These are phyloP conservation scores for Spizellomyces punctatus DNA, from an alignment of 192 early-diverging fungal species.

Conservation along the genomic window DNA sequence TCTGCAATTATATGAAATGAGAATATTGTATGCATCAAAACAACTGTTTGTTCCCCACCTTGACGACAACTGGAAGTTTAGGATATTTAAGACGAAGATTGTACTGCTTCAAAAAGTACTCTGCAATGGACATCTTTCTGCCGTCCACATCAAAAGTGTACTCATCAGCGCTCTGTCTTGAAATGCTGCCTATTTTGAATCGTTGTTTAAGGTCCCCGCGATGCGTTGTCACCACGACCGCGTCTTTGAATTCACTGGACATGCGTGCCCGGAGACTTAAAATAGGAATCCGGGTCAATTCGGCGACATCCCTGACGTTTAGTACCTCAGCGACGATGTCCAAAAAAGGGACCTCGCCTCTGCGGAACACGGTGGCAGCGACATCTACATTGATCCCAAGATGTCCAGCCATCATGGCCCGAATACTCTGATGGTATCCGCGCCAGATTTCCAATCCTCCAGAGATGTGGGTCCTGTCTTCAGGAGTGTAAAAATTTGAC, in stretches of 20 bases:
- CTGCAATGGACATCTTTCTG: slow-evolving; percentile 16
- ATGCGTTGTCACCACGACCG: slow-evolving; percentile 37
- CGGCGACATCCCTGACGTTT: slow-evolving; percentile 33
- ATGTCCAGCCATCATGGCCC: slow-evolving; percentile 48
- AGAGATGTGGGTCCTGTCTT: slow-evolving; percentile 27
- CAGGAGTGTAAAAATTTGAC: slow-evolving; percentile 37
- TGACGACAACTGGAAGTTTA: slow-evolving; percentile 69
- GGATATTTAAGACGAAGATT: slow-evolving; percentile 67
- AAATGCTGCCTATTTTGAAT: slow-evolving; percentile 30
- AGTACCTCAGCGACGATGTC: slow-evolving; percentile 61
- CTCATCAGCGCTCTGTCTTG: slow-evolving; percentile 16
- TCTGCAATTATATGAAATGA: slow-evolving; percentile 10
- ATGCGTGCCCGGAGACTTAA: slow-evolving; percentile 4
- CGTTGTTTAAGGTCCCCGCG: slow-evolving; percentile 34
- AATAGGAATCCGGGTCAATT: slow-evolving; percentile 6
- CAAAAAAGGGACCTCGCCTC: slow-evolving; percentile 47
- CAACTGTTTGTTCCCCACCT: slow-evolving; percentile 24
- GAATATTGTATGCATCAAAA: background rate
- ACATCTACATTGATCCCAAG: slow-evolving; percentile 47
- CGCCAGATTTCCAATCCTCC: slow-evolving; percentile 47
- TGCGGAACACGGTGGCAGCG: slow-evolving; percentile 40
- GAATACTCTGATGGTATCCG: slow-evolving; percentile 46
- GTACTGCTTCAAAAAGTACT: slow-evolving; percentile 65
- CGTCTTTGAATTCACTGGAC: slow-evolving; percentile 19
- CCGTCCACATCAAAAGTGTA: slow-evolving; percentile 32